Percentiles rank a stretch among this genome's conserved stretches.
These are phyloP conservation scores for Colletotrichum liriopes DNA, from an alignment of 2,329 filamentous ascomycete genomes.

Conservation along the genomic window DNA sequence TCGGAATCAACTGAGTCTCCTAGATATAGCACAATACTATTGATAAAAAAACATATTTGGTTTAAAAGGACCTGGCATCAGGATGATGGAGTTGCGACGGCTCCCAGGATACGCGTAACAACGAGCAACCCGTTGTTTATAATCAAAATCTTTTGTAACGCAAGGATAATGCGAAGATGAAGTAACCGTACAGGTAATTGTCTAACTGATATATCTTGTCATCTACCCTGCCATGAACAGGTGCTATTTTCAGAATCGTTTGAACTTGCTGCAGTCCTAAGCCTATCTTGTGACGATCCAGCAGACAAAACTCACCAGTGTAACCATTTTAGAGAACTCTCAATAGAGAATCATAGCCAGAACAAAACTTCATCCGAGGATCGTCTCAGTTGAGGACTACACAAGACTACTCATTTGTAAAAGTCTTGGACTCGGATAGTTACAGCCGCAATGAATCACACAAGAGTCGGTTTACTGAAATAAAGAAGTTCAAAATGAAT, in stretches of 20 bases:
- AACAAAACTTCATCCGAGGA: no score
- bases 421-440: no score
- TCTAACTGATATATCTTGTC: no score
- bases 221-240: background rate
- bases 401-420: no score
- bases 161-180: background rate
- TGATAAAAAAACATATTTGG: background rate
- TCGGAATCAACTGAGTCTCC: background rate
- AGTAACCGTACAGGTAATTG: background rate
- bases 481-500: no score
- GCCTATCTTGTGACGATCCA: background rate
- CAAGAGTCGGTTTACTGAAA: no score
- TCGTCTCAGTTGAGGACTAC: no score
- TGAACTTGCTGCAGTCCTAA: background rate
- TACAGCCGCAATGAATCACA: no score
- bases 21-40: background rate
- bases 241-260: background rate
- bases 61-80: background rate
- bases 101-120: background rate
- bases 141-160: accelerated
- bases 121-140: accelerated
- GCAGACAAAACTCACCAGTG: no score
- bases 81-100: background rate
- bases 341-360: no score
- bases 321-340: no score